Base-by-base conservation (phyloP, 2,329 filamentous ascomycete species). In the Aspergillus novofumigatus region DNA sequence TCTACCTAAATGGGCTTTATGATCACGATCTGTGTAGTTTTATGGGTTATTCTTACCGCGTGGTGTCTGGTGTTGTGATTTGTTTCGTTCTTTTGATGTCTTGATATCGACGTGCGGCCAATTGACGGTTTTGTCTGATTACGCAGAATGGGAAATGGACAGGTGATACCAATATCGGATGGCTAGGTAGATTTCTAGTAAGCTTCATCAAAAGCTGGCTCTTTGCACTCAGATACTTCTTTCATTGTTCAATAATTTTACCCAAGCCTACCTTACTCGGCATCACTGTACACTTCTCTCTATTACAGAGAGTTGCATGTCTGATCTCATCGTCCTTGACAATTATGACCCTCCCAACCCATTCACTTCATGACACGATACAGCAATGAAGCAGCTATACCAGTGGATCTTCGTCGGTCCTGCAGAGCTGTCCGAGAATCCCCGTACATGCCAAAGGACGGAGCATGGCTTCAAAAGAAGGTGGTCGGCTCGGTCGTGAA, bases 401-500 rank as follows among this genome's bases (percentile, higher is more conserved):
- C 29, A 4, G 29, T 14, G 10, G 4, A 32, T 4, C 2, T 32
- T 14, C 35, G 74, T 81, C 59, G 72, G 78, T 3, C 81, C 80
- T 0, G 69, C 72, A 8, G 77, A 83, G 58, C 69, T 84, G 4
- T 81, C 79, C 0, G 82, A 84, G 65, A 81, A 84, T 63, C 76
- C 80, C 80, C 81, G 0, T 83, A 79, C 62, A 73, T 75, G 45
- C 81, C 82, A 1, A 77, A 75, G 57, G 81, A 84, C 56, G 82
- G 81, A 14, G 81, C 75, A 3, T 84, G 81, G 80, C 70, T 84
- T 38, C 79, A 83, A 64, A 77, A 80, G 64, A 72, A 80, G 62
- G 72, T 84, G 5, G 78, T 81, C 17, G 73, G 82, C 54, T 78
- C 80, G 3, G 78, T 84, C 4, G 78, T 75, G 11, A 73, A 72